Evolutionary conservation across 768 basidiomycete genomes (phyloP), one percentile per base, ranked within the genome.

Genomic region (Mycena rebaudengoi): DNA sequence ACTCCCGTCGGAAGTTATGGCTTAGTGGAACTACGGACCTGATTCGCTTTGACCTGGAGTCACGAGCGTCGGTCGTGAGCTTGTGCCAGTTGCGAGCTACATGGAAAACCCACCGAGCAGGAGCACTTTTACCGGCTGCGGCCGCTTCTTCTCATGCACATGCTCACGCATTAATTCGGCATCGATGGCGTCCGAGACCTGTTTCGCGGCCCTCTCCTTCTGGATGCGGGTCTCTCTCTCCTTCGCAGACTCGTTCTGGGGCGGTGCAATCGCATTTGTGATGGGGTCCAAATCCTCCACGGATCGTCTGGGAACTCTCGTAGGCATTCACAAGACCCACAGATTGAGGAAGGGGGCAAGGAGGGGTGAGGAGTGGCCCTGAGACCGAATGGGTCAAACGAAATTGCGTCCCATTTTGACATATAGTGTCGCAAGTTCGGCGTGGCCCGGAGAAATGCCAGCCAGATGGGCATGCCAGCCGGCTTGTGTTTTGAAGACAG

Each of bases 251-350:
- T 91, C 90, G 49, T 85, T 71, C 0, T 81, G 78, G 2, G 89
- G 89, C 1, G 89, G 88, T 0, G 82, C 83, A 30, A 86, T 81
- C 51, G 83, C 83, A 28, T 76, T 72, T 4, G 85, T 74, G 28
- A 89, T 75, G 2, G 87, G 87, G 74, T 89, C 87, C 59, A 44
- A 43, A 39, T 65, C 63, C 54, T 62, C 63, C 63, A 65, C 65
- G 11, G 49, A 28, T 45, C 55, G 48, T 45, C 59, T 52, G 8
- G 68, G 62, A 12, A 66, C 61, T 60, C 45, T 63, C n/a, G 61
- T 49, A 37, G 65, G 59, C 59, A 67, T 67, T 57, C 61, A 63
- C 57, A 58, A n/a, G n/a, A n/a, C n/a, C n/a, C n/a, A n/a, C n/a
- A n/a, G n/a, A n/a, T n/a, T n/a, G 43, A 3, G 32, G 37, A 21